phyloP scores from a whole-genome alignment of 352 stramenopile species.

The Pythium phragmitis region DNA sequence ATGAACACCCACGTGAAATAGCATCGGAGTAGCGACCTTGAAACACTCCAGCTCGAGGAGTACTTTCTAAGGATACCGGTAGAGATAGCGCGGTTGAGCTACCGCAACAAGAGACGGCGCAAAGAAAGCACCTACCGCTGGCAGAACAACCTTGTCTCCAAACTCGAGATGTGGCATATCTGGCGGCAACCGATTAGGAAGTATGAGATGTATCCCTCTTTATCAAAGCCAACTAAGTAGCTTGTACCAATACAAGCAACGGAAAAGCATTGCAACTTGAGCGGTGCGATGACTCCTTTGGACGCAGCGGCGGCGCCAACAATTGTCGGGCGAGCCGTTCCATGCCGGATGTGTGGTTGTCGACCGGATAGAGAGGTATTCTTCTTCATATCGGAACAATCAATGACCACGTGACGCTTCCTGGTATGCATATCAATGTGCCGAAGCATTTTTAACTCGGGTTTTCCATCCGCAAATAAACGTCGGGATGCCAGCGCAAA shows the following conservation, averaged over 20 bases:
- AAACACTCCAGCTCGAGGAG: constrained; percentile 54
- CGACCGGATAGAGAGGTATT: not conserved
- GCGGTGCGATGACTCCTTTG: constrained; percentile 29
- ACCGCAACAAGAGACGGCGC: not conserved
- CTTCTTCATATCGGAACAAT: not conserved
- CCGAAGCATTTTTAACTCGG: not conserved
- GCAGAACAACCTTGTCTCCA: constrained; percentile 63
- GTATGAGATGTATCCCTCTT: not conserved
- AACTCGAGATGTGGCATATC: constrained; percentile 68
- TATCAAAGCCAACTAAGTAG: not conserved
- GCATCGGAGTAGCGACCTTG: constrained; percentile 49
- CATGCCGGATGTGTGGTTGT: constrained; percentile 1
- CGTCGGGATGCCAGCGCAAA: not conserved
- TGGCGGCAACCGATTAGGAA: constrained; percentile 9
- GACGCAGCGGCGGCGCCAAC: not conserved
- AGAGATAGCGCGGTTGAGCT: not conserved
- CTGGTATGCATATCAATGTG: not conserved
- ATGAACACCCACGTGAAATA: constrained; percentile 41
- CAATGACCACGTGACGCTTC: not conserved
- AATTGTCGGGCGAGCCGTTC: not conserved
- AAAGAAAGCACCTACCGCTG: constrained; percentile 28
- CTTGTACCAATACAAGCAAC: constrained; percentile 50
- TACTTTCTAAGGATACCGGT: constrained; percentile 32
- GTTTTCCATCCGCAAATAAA: not conserved
- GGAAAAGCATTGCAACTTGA: constrained; percentile 58